Conservation (phyloP, 768 basidiomycete species). For the Postia placenta region DNA sequence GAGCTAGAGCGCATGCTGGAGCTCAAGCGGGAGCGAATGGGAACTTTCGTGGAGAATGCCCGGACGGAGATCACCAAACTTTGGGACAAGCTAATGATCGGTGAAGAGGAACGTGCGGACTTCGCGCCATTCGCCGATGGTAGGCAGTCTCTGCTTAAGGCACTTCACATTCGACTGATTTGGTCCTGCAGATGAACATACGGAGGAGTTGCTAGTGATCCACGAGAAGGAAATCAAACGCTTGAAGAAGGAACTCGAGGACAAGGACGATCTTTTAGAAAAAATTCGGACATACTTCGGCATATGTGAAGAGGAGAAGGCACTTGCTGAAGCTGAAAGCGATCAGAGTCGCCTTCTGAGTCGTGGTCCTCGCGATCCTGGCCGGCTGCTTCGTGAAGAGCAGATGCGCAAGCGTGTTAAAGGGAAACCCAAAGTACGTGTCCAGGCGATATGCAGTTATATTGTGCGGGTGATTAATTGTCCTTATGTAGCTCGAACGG, state of each 20-base stretch:
- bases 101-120: conserved; percentile 73
- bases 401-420: conserved; percentile 96
- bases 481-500: conserved; percentile 65
- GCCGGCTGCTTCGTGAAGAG: conserved; percentile 85
- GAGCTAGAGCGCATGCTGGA: conserved; percentile 90
- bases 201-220: conserved; percentile 77
- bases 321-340: conserved; percentile 71
- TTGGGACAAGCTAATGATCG: conserved; percentile 84
- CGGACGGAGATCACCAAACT: conserved; percentile 73
- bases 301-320: conserved; percentile 85
- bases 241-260: conserved; percentile 76
- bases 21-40: conserved; percentile 83
- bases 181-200: conserved; percentile 67
- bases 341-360: conserved; percentile 82
- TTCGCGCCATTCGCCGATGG: conserved; percentile 84
- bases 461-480: background rate
- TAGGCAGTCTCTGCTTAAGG: conserved; percentile 27
- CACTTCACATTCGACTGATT: conserved; percentile 1
- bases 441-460: background rate
- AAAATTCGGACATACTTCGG: conserved; percentile 85
- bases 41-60: conserved; percentile 75
- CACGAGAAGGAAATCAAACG: conserved; percentile 83
- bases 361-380: conserved; percentile 77
- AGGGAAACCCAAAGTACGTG: conserved; percentile 85
- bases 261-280: conserved; percentile 70